Conservation (phyloP, 2,329 filamentous ascomycete genomes). For the Clonostachys solani region DNA sequence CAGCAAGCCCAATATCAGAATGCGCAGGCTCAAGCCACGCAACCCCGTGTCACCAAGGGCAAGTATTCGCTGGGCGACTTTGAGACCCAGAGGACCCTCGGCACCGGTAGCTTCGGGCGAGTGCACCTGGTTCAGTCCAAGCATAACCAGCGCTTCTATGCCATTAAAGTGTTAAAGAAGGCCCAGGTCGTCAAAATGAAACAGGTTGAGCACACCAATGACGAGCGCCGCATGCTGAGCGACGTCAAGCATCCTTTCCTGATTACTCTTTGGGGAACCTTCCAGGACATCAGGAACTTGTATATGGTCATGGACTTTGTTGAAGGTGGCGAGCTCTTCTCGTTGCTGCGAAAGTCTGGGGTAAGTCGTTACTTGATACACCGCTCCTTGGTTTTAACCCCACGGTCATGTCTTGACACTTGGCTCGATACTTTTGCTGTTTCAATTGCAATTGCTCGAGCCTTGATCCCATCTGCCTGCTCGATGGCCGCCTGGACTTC, state of each 20-base stretch:
- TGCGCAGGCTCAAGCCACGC: slow-evolving; percentile 23
- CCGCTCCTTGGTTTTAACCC: too few relatives aligned
- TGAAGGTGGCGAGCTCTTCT: slow-evolving; percentile 96
- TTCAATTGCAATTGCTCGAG: too few relatives aligned
- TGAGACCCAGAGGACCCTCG: slow-evolving; percentile 81
- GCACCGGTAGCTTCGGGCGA: slow-evolving; percentile 93
- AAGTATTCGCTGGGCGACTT: slow-evolving; percentile 96
- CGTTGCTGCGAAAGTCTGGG: slow-evolving; percentile 89
- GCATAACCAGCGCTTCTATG: slow-evolving; percentile 97
- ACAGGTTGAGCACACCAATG: slow-evolving; percentile 98
- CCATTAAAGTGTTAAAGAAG: slow-evolving; percentile 98
- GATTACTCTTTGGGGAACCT: slow-evolving; percentile 97
- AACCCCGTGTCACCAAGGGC: slow-evolving; percentile 77
- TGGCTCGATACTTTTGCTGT: too few relatives aligned
- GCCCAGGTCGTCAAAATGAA: slow-evolving; percentile 99
- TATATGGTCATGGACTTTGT: slow-evolving; percentile 99
- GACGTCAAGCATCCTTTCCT: slow-evolving; percentile 97
- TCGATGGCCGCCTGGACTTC: too few relatives aligned
- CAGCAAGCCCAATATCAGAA: slow-evolving; percentile 11
- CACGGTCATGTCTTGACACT: too few relatives aligned
- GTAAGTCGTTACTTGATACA: slow-evolving; percentile 34
- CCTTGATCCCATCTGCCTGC: too few relatives aligned
- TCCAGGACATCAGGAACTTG: slow-evolving; percentile 89
- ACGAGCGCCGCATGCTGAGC: slow-evolving; percentile 92
- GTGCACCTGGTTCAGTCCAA: slow-evolving; percentile 97